Percentiles rank a stretch among this genome's conserved stretches.
Evolutionary conservation across 352 stramenopile species (phyloP).

Genomic region (Pelagophyceae sp.): DNA sequence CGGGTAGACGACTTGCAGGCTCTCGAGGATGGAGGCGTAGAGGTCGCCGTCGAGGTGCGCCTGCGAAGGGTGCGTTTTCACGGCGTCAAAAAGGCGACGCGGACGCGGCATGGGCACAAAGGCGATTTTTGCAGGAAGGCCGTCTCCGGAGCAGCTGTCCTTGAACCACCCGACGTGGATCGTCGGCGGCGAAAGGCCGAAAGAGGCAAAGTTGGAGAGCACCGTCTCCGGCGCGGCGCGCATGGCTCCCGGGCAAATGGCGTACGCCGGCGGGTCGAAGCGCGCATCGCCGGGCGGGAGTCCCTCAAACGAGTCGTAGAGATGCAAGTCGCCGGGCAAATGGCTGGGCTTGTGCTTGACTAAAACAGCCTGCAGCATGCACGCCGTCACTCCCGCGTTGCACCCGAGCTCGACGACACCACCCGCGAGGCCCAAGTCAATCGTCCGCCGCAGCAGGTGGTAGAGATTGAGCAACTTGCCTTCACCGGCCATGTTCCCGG

Average conservation of each 20-base stretch:
- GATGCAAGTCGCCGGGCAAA: not conserved
- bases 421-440: not conserved
- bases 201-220: not conserved
- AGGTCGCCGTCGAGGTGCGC: slow-evolving; percentile 15
- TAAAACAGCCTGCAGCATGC: not conserved
- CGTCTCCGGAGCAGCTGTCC: not conserved
- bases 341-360: not conserved
- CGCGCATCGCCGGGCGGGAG: not conserved
- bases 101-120: too few species aligned
- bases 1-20: not conserved
- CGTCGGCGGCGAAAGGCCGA: not conserved
- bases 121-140: not conserved
- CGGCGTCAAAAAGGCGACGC: too few species aligned
- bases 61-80: too few species aligned
- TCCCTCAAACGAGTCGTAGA: slow-evolving; percentile 17
- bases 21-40: slow-evolving; percentile 5
- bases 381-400: not conserved
- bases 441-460: not conserved
- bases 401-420: slow-evolving; percentile 2
- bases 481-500: slow-evolving; percentile 9
- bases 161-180: not conserved
- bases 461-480: slow-evolving; percentile 15
- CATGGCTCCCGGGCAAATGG: not conserved
- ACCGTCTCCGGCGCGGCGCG: not conserved
- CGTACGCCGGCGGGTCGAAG: not conserved